Evolutionary conservation across 768 basidiomycete species (phyloP).

Genomic region (Hortiboletus flavorubellus): DNA sequence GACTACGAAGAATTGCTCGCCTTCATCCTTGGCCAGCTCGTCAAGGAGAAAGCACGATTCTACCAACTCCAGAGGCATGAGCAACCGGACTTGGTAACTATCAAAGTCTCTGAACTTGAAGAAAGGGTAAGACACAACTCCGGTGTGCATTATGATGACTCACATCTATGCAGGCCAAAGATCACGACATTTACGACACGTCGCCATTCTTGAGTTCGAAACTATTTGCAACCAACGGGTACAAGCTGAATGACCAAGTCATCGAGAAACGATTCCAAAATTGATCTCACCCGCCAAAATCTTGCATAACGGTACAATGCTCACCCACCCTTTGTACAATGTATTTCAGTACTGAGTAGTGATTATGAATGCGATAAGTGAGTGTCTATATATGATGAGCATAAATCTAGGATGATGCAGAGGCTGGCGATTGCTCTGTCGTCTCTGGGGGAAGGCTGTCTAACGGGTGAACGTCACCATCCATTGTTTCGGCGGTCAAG

Average conservation of each 20-base stretch:
- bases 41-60: slow-evolving; percentile 90
- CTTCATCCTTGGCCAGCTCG: slow-evolving; percentile 88
- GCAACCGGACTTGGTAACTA: slow-evolving; percentile 71
- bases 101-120: slow-evolving; percentile 82
- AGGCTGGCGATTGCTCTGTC: slow-evolving; percentile 6
- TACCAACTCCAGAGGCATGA: slow-evolving; percentile 73
- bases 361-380: slow-evolving; percentile 30
- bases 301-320: slow-evolving; percentile 1
- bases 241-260: slow-evolving; percentile 58
- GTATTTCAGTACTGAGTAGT: slow-evolving; percentile 27
- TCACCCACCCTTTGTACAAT: slow-evolving; percentile 14
- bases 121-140: slow-evolving; percentile 59
- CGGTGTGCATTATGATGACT: slow-evolving; percentile 1
- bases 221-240: slow-evolving; percentile 87
- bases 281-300: slow-evolving; percentile 15
- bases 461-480: background rate
- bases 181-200: slow-evolving; percentile 93
- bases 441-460: slow-evolving; percentile 9
- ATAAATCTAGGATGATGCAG: slow-evolving; percentile 19
- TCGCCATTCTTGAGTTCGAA: slow-evolving; percentile 81
- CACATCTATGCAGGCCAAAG: slow-evolving; percentile 67
- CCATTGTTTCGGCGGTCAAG: slow-evolving; percentile 1
- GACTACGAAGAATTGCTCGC: slow-evolving; percentile 95
- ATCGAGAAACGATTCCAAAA: slow-evolving; percentile 75
- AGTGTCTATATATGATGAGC: slow-evolving; percentile 20